Percentiles rank a stretch among this genome's conserved stretches.
phyloP scores from a whole-genome alignment of 169 alveolate genomes.

The Plasmodium vivax region DNA sequence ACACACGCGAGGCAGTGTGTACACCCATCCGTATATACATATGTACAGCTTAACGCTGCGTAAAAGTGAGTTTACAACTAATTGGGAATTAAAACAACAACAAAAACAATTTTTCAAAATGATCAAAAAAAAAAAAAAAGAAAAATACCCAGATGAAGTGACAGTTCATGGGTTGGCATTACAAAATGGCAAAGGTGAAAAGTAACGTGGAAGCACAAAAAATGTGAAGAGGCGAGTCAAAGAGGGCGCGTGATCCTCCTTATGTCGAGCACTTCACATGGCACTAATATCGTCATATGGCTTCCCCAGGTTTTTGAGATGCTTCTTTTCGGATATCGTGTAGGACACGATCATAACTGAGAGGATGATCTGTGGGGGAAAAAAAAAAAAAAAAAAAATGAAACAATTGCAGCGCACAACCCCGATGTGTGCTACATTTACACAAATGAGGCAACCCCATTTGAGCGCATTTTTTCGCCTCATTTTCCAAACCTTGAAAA shows the following conservation, averaged over 20 bases:
- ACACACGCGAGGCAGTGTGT: background rate
- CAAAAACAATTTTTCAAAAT: background rate
- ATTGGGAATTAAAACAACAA: background rate
- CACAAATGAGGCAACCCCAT: background rate
- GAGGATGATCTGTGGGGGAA: conserved; percentile 26
- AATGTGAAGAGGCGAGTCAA: background rate
- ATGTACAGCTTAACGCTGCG: background rate
- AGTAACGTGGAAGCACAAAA: background rate
- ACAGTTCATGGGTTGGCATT: background rate
- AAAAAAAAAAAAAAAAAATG: background rate
- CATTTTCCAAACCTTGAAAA: conserved; percentile 49
- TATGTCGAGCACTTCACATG: conserved; percentile 1
- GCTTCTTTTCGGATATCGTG: conserved; percentile 68
- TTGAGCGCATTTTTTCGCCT: background rate
- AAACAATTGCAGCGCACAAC: background rate
- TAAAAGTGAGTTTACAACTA: background rate
- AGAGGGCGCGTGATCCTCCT: background rate
- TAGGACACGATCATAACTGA: conserved; percentile 69
- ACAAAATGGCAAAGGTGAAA: background rate
- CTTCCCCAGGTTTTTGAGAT: conserved; percentile 33
- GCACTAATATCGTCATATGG: conserved; percentile 76
- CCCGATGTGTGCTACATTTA: background rate
- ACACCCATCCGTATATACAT: background rate
- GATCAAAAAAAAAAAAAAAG: background rate
- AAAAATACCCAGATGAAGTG: background rate